Evolutionary conservation across 176 grass and related monocot genomes (phyloP).

Genomic region (Ensete ventricosum): DNA sequence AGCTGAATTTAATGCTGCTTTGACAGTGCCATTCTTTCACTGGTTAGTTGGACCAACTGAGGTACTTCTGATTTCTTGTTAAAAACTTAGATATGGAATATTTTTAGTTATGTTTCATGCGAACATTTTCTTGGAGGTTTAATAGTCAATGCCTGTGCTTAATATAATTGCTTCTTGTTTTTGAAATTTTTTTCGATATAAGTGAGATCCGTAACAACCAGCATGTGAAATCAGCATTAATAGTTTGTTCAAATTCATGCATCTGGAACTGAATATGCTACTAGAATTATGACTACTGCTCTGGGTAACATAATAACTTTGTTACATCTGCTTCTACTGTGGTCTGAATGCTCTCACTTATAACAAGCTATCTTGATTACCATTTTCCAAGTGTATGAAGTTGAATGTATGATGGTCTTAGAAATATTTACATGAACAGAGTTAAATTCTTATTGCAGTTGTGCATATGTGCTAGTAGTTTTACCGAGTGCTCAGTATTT

Average conservation of each 20-base stretch:
- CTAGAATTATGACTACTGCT: not conserved
- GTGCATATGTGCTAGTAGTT: not conserved
- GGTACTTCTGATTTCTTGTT: constrained; percentile 25
- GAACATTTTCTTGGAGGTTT: not conserved
- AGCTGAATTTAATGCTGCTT: constrained; percentile 82
- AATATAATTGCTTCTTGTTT: not conserved
- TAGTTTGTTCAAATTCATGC: not conserved
- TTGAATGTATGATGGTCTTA: too few relatives aligned
- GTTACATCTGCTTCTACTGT: not conserved
- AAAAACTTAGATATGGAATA: not conserved
- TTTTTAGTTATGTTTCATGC: not conserved
- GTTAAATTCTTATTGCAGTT: too few relatives aligned
- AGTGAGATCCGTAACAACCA: not conserved
- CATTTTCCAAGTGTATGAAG: too few relatives aligned
- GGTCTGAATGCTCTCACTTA: too few relatives aligned
- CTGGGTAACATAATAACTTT: not conserved
- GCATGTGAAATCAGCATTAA: not conserved
- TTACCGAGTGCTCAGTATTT: not conserved
- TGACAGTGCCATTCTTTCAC: constrained; percentile 85
- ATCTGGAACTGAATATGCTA: not conserved
- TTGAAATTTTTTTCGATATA: not conserved
- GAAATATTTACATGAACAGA: too few relatives aligned
- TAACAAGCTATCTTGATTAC: too few relatives aligned
- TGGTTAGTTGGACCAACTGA: constrained; percentile 90
- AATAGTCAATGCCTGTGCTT: not conserved